phyloP scores from a whole-genome alignment of 352 stramenopile species.

The Phytophthora crassamura region DNA sequence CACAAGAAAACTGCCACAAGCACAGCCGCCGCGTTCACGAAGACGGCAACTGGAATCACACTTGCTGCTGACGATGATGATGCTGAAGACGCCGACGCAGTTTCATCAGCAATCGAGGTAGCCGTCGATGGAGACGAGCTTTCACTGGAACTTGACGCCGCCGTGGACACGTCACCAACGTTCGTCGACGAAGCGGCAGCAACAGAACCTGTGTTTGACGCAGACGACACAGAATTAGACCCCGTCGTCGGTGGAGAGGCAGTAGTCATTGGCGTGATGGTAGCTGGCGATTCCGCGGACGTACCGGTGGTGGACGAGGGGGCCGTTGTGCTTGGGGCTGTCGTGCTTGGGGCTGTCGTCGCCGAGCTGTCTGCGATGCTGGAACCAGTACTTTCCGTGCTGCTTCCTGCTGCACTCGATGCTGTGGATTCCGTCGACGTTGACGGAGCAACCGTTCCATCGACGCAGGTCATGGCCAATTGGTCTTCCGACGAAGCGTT shows the following conservation, averaged over 20 bases:
- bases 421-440: conserved; percentile 5
- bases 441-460: conserved; percentile 33
- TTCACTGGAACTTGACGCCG: conserved; percentile 12
- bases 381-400: neutral
- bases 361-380: conserved; percentile 4
- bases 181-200: conserved; percentile 19
- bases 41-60: conserved; percentile 21
- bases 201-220: conserved; percentile 42
- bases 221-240: conserved; percentile 37
- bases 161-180: conserved; percentile 26
- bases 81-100: conserved; percentile 15
- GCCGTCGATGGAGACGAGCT: conserved; percentile 10
- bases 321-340: conserved; percentile 7
- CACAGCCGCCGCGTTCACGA: conserved; percentile 31
- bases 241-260: conserved; percentile 9
- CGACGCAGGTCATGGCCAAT: conserved; percentile 56
- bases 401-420: conserved; percentile 5
- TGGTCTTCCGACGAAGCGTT: conserved; percentile 38
- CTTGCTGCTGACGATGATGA: conserved; percentile 28
- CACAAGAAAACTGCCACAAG: conserved; percentile 33
- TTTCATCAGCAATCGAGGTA: conserved; percentile 16
- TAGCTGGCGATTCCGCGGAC: neutral
- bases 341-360: conserved; percentile 4
- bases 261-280: neutral
- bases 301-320: conserved; percentile 15